Conservation (phyloP, 495 filamentous ascomycete genomes). For the Sordaria brevicollis region DNA sequence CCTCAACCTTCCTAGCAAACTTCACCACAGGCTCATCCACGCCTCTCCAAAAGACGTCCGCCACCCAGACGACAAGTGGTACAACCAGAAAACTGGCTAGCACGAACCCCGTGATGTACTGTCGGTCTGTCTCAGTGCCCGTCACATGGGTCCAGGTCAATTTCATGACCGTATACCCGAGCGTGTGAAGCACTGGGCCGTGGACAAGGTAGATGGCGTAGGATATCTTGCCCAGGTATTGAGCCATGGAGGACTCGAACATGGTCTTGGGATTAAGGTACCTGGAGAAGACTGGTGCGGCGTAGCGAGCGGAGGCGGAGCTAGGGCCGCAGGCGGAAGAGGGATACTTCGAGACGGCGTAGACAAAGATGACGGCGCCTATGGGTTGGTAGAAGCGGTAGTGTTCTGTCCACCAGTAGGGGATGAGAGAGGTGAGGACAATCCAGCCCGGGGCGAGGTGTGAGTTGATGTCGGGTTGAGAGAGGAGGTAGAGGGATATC, state of each 20-base stretch:
- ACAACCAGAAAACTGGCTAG: slow-evolving; percentile 26
- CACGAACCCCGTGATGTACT: slow-evolving; percentile 24
- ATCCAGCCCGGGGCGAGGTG: slow-evolving; percentile 30
- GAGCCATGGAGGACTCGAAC: slow-evolving; percentile 22
- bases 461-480: slow-evolving; percentile 28
- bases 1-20: slow-evolving; percentile 35
- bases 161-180: slow-evolving; percentile 29
- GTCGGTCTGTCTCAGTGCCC: slow-evolving; percentile 19
- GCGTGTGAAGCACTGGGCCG: slow-evolving; percentile 37
- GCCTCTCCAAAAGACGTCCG: slow-evolving; percentile 36
- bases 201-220: slow-evolving; percentile 45
- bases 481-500: slow-evolving; percentile 28
- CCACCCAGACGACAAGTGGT: slow-evolving; percentile 30
- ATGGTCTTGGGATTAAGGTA: neutral
- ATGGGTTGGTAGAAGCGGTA: slow-evolving; percentile 34
- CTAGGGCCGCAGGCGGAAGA: neutral
- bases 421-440: slow-evolving; percentile 26
- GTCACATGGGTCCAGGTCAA: slow-evolving; percentile 22
- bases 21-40: slow-evolving; percentile 36
- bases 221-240: slow-evolving; percentile 41
- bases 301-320: neutral
- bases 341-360: slow-evolving; percentile 21
- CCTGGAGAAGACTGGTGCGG: neutral
- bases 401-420: slow-evolving; percentile 27
- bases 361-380: slow-evolving; percentile 30